Conservation (phyloP, 2,329 filamentous ascomycete genomes). For the Epichloe hybrida region DNA sequence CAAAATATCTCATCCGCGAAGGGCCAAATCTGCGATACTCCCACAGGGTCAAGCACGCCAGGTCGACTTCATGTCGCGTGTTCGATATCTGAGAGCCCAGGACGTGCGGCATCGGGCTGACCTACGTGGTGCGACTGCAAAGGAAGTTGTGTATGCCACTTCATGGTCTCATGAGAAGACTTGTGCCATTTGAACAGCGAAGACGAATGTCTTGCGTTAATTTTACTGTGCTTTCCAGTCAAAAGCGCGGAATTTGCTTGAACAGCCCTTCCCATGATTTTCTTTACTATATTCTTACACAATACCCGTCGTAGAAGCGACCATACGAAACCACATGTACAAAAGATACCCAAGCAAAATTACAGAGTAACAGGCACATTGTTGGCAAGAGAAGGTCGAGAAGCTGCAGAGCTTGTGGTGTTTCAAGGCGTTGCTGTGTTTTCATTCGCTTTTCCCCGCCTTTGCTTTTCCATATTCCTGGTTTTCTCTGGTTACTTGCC, state of each 20-base stretch:
- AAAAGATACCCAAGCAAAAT: constrained; percentile 8
- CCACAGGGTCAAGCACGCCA: not conserved
- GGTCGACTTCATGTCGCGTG: not conserved
- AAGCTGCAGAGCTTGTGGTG: constrained; percentile 2
- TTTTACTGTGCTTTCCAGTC: not conserved
- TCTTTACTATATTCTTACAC: not conserved
- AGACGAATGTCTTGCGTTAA: not conserved
- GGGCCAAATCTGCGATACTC: too few relatives aligned
- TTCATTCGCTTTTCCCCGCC: not conserved
- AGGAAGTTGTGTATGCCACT: not conserved
- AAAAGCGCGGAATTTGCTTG: too few relatives aligned
- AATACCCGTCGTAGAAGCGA: constrained; percentile 6
- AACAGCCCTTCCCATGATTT: not conserved
- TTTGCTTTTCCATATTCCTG: not conserved
- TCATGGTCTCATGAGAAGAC: not conserved
- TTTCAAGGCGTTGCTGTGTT: constrained; percentile 3
- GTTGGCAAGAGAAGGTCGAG: constrained; percentile 1
- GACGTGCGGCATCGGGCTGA: not conserved
- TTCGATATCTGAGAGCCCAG: not conserved
- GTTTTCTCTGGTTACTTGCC: not conserved
- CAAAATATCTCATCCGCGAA: too few relatives aligned
- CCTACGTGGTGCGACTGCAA: not conserved
- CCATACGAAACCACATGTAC: not conserved
- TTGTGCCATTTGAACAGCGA: not conserved
- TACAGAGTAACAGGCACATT: not conserved